Conservation (phyloP, 176 grass and related monocot species). For the Carex pumila region DNA sequence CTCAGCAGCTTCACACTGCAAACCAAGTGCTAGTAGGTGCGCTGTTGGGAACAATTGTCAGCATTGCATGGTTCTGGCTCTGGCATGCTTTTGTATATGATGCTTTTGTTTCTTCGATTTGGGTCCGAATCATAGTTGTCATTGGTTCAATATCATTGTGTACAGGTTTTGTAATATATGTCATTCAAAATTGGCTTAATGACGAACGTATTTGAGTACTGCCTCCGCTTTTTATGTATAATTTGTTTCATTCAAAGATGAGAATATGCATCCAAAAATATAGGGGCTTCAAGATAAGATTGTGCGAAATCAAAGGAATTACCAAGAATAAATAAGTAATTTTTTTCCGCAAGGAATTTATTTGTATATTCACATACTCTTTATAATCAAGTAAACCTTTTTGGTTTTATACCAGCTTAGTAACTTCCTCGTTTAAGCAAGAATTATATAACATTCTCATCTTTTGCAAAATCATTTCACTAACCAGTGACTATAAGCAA, state of each 20-base stretch:
- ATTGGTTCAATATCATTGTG: constrained; percentile 32
- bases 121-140: constrained; percentile 34
- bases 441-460: not conserved
- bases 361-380: not conserved
- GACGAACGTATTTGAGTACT: constrained; percentile 31
- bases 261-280: not conserved
- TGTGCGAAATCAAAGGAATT: not conserved
- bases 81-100: constrained; percentile 57
- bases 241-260: not conserved
- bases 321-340: not conserved
- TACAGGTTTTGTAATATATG: constrained; percentile 35
- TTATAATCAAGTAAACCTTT: not conserved
- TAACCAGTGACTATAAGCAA: not conserved
- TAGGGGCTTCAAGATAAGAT: not conserved
- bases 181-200: constrained; percentile 43
- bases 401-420: not conserved
- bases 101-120: constrained; percentile 46
- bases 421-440: not conserved
- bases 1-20: constrained; percentile 62
- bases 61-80: constrained; percentile 47
- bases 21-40: constrained; percentile 72
- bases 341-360: not conserved
- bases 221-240: not conserved
- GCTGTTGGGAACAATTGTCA: constrained; percentile 35
- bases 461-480: not conserved